Percentiles rank a stretch among this genome's conserved stretches.
These are phyloP conservation scores for Stramenopiles sp. DNA, from an alignment of 352 stramenopile genomes.

Conservation along the genomic window DNA sequence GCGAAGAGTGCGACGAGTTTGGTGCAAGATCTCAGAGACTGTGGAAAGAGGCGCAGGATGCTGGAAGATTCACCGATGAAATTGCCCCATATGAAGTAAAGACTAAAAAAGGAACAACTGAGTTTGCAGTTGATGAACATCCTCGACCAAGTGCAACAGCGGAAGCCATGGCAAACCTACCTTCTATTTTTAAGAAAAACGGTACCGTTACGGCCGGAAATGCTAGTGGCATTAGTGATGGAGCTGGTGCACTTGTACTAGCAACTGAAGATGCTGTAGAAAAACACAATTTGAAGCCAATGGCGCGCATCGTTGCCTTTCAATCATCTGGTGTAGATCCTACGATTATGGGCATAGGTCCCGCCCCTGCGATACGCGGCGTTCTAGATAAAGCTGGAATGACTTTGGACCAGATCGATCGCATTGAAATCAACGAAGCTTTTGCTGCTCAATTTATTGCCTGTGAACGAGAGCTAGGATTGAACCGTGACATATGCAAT, in stretches of 20 bases:
- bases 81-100: slow-evolving; percentile 70
- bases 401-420: slow-evolving; percentile 74
- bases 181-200: slow-evolving; percentile 90
- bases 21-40: slow-evolving; percentile 71
- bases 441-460: slow-evolving; percentile 89
- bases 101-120: slow-evolving; percentile 48
- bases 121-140: slow-evolving; percentile 58
- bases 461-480: slow-evolving; percentile 81
- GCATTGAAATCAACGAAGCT: slow-evolving; percentile 96
- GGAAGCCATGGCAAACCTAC: slow-evolving; percentile 66
- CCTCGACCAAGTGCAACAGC: slow-evolving; percentile 44
- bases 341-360: slow-evolving; percentile 91
- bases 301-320: slow-evolving; percentile 76
- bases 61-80: slow-evolving; percentile 78
- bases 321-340: slow-evolving; percentile 77
- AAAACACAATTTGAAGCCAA: slow-evolving; percentile 67
- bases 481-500: slow-evolving; percentile 78
- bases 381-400: slow-evolving; percentile 68
- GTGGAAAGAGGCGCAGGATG: slow-evolving; percentile 66
- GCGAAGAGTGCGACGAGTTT: slow-evolving; percentile 82
- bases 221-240: slow-evolving; percentile 87
- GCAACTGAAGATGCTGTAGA: slow-evolving; percentile 74
- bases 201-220: slow-evolving; percentile 86
- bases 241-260: slow-evolving; percentile 75
- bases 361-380: slow-evolving; percentile 72